Evolutionary conservation across 2,329 filamentous ascomycete species (phyloP), one percentile per base, ranked within the genome.

Genomic region (Trichoderma sp.): DNA sequence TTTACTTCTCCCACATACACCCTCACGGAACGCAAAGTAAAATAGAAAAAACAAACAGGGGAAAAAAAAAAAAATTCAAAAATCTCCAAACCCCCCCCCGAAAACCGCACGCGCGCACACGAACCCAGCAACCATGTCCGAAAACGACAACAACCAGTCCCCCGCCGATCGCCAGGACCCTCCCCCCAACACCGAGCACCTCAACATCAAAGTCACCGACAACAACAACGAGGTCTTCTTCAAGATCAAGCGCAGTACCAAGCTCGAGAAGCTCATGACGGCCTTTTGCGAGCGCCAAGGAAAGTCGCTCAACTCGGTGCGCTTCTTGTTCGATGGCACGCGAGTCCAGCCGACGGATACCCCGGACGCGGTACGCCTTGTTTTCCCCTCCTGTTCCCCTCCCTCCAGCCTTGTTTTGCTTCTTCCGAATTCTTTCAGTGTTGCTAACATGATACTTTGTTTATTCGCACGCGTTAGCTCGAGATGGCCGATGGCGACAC

Each of bases 191-290:
- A 83, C 83, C 34, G 94, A 98, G 82, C 95, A 99, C 80, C 85
- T 99, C 5, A 99, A 99, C 83, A 98, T 99, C 83, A 99, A 99
- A 80, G 95, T 99, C 15, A 98, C 95, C 0, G 95, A 99, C 75
- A 97, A 97, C 83, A 97, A 97, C 84, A 99, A 99, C 79, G 95
- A 99, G 79, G 94, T 99, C 75, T 99, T 98, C 81, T 99, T 99
- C 86, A 99, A 99, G 86, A 99, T 99, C 84, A 99, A 99, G 90
- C 89, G 94, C 42, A 93, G 91, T 25, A 99, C 95, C 1, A 92
- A 93, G 79, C 87, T 99, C 1, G 95, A 97, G 83, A 99, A 99
- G 84, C 85, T 99, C 66, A 99, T 99, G 95, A 91, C 93, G 70
- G 95, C 95, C 22, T 99, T 98, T 80, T 99, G 95, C 80, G 94